phyloP scores from a whole-genome alignment of 306 rosid genomes.

The Fragaria iinumae region DNA sequence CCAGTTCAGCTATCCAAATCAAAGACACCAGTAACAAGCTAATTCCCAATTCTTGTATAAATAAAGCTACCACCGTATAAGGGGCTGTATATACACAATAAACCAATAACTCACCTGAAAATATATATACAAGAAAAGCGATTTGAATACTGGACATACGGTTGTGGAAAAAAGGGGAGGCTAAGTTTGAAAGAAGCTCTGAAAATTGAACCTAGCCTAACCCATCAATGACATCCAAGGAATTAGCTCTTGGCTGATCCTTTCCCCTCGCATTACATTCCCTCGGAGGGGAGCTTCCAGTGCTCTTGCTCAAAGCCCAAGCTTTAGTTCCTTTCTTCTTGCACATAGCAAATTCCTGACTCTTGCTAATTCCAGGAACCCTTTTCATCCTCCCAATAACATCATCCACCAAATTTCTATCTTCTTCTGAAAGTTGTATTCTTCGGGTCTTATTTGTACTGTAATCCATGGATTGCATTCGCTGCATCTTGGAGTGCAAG shows the following conservation, averaged over 20 bases:
- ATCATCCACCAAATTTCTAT: constrained; percentile 53
- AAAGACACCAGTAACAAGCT: neutral
- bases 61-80: neutral
- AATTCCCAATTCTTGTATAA: neutral
- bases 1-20: neutral
- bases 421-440: constrained; percentile 47
- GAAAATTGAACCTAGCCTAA: constrained; percentile 26
- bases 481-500: constrained; percentile 61
- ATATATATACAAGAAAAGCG: constrained; percentile 12
- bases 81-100: constrained; percentile 11
- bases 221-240: constrained; percentile 65
- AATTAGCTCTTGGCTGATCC: constrained; percentile 23
- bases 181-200: neutral
- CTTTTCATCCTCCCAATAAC: constrained; percentile 41
- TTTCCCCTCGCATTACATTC: constrained; percentile 28
- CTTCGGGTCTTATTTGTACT: constrained; percentile 24
- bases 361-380: constrained; percentile 58
- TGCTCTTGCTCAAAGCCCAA: constrained; percentile 48
- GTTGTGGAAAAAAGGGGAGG: neutral
- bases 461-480: constrained; percentile 29
- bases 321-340: constrained; percentile 32
- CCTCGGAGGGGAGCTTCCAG: constrained; percentile 54
- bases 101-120: constrained; percentile 9
- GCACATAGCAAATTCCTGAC: constrained; percentile 46
- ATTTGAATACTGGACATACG: constrained; percentile 16